Base-by-base conservation (phyloP, 495 filamentous ascomycete genomes). In the Annulohypoxylon maeteangense region DNA sequence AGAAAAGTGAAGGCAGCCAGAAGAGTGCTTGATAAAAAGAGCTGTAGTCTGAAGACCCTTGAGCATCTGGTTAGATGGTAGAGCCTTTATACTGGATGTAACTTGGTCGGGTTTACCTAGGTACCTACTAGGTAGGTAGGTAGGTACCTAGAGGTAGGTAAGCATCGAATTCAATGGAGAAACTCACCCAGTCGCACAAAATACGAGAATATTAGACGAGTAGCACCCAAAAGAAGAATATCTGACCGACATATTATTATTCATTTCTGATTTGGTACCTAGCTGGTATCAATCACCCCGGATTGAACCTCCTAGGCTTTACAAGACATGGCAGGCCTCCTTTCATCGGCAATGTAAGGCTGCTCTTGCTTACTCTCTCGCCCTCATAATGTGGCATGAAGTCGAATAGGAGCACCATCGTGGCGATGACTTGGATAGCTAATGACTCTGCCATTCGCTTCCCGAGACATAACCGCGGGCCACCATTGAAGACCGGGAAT, bases 401-500 rank as follows among this genome's bases (percentile, higher is more conserved):
- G 4, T 87, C 81, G 65, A 87, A 88, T 27, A 73, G 58, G 54
- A 81, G 78, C 4, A 83, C 74, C 73, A 88, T 72, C 0, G 77
- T 77, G 4, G 84, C 81, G 36, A 88, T 80, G 18, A 87, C 85
- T 71, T 87, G 81, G 3, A 83, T 79, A 1, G 83, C 86, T 40
- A 89, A 78, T 23, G 81, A 60, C 71, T 90, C 87, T 2, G 87
- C 87, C 87, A 89, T 88, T 68, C 81, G 86, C 77, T 85, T 87
- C 11, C 87, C 87, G 36, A 89, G 74, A 67, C 87, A 90, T 1
- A 82, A 80, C 60, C 87, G 79, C 5, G 84, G 80, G 0, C 87
- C 87, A 12, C 86, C 87, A 48, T 90, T 88, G 68, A 90, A 90
- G 8, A 90, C 87, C 1, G 87, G 86, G 65, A 85, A 90, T 73